Percentiles rank a stretch among this genome's conserved stretches.
These are phyloP conservation scores for Neurospora hispaniola DNA, from an alignment of 495 filamentous ascomycete genomes.

Conservation along the genomic window DNA sequence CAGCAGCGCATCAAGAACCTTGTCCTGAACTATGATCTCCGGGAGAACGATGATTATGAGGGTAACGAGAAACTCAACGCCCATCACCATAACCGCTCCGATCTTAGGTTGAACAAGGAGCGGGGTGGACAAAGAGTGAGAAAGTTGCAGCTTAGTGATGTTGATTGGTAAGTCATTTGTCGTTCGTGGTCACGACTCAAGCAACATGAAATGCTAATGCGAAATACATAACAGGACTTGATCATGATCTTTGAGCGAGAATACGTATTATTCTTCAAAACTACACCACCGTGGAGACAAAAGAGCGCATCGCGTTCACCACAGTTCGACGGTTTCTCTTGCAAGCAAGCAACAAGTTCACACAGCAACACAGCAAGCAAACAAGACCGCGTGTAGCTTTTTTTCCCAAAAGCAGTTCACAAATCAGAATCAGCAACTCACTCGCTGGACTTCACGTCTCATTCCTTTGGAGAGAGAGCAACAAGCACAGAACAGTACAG, in stretches of 20 bases:
- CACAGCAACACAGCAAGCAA: background rate
- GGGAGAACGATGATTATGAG: slow-evolving; percentile 61
- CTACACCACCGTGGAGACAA: background rate
- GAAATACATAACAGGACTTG: slow-evolving; percentile 7
- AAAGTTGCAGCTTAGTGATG: slow-evolving; percentile 89
- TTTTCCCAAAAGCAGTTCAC: background rate
- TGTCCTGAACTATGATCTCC: slow-evolving; percentile 90
- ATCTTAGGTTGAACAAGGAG: slow-evolving; percentile 57
- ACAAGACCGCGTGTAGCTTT: background rate
- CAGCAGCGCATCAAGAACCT: slow-evolving; percentile 97
- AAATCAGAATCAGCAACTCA: background rate
- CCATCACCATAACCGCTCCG: slow-evolving; percentile 42
- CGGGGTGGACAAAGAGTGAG: slow-evolving; percentile 73
- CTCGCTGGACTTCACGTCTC: background rate
- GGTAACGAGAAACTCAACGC: slow-evolving; percentile 34
- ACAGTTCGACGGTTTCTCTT: background rate
- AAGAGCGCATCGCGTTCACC: background rate
- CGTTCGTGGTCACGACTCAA: background rate
- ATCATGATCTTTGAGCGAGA: background rate
- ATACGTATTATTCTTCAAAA: background rate
- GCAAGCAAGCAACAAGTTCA: background rate
- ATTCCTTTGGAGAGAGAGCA: background rate
- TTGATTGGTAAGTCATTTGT: slow-evolving; percentile 71
- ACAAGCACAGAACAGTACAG: background rate
- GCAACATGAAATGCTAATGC: background rate